These are phyloP conservation scores for Plectosphaerella plurivora DNA, from an alignment of 2,329 filamentous ascomycete species.

Conservation along the genomic window DNA sequence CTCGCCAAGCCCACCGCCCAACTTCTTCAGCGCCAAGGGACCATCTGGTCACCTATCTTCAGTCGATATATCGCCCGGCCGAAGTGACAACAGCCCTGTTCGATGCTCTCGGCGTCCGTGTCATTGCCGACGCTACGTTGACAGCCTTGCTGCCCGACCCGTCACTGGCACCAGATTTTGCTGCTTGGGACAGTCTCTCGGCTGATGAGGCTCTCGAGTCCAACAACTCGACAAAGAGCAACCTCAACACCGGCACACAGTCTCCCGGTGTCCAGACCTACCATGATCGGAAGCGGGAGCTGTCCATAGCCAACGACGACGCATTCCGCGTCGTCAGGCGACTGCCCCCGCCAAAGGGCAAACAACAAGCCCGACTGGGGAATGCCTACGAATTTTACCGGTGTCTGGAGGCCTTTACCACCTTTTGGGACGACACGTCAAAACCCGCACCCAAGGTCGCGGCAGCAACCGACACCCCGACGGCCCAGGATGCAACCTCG, in stretches of 20 bases:
- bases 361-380: slow-evolving; percentile 50
- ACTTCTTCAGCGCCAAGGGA: slow-evolving; percentile 16
- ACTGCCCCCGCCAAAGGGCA: slow-evolving; percentile 49
- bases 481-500: slow-evolving; percentile 9
- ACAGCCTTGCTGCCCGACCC: slow-evolving; percentile 50
- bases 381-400: slow-evolving; percentile 65
- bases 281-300: slow-evolving; percentile 52
- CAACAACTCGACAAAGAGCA: slow-evolving; percentile 42
- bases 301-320: slow-evolving; percentile 50
- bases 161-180: slow-evolving; percentile 48
- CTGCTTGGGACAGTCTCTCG: slow-evolving; percentile 43
- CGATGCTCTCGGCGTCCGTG: slow-evolving; percentile 52
- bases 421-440: slow-evolving; percentile 60
- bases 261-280: slow-evolving; percentile 57
- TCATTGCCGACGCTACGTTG: slow-evolving; percentile 44
- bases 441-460: slow-evolving; percentile 23
- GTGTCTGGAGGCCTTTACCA: slow-evolving; percentile 53
- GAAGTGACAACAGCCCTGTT: slow-evolving; percentile 47
- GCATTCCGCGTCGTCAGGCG: slow-evolving; percentile 60
- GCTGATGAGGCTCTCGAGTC: slow-evolving; percentile 43
- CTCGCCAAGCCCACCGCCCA: slow-evolving; percentile 5
- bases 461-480: slow-evolving; percentile 24
- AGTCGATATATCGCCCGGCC: slow-evolving; percentile 47
- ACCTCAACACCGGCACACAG: slow-evolving; percentile 46
- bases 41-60: slow-evolving; percentile 46